Base-by-base conservation (phyloP, 306 rosid species). In the Dryas alaskensis region DNA sequence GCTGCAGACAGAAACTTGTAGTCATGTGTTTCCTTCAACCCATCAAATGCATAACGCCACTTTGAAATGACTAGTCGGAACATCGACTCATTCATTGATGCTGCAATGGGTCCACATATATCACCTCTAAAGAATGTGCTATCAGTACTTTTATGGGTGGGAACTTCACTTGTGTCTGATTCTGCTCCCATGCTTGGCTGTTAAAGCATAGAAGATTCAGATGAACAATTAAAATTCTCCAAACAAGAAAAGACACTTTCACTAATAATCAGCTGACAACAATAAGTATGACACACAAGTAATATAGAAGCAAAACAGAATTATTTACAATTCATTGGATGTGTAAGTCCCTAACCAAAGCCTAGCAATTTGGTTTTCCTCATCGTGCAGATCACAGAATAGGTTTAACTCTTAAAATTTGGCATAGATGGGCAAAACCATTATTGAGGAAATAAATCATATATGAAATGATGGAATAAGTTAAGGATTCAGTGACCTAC, bases 31-130 rank as follows among this genome's bases (percentile, higher is more conserved):
- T 91, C 90, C 90, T 94, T 94, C 63, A 94, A 78, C 52, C 94
- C 88, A 73, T 94, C 96, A 80, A 82, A 91, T 73, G 91, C 92
- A 77, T 63, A 64, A 62, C 95, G 97, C 97, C 97, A 91, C 78
- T 89, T 86, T 47, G 84, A 81, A 83, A 94, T 78, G 80, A 94
- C 95, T 83, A 94, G 73, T 55, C 86, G 98, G 75, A 94, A 91
- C 98, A 88, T 94, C 13, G 90, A 82, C 77, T 91, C 97, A 5
- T 89, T 89, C 96, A 94, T 84, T 54, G 98, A 70, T 76, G 89
- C 92, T n/a, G 96, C 94, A 73, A 94, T 83, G 65, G 98, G 96
- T 51, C 94, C 96, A 57, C 98, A 91, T 76, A 94, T 82, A 83
- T 89, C 84, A 73, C 98, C 98, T 71, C 80, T 81, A 77, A 84